A percentile compares a stretch with the other conserved stretches of the same genome.
Conservation (phyloP, 2,329 filamentous ascomycete genomes). For the Claviceps digitariae region DNA sequence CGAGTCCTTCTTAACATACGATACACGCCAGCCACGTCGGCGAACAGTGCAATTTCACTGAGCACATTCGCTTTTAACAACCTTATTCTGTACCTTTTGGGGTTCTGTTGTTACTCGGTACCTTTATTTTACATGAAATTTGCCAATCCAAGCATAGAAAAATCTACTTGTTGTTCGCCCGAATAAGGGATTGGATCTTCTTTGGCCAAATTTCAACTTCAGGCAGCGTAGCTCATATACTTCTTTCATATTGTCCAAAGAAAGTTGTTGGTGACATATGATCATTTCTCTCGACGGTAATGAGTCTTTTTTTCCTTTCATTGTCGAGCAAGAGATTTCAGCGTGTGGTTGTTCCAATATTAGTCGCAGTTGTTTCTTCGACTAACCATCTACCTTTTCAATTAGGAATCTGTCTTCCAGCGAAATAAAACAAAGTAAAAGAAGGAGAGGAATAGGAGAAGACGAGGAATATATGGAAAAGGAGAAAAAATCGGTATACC, state of each 20-base stretch:
- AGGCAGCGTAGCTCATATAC: background rate
- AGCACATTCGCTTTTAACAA: background rate
- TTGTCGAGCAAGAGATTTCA: background rate
- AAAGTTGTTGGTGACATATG: background rate
- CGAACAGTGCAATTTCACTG: background rate
- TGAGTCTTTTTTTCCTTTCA: background rate
- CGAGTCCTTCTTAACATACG: constrained; percentile 3
- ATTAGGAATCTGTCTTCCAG: background rate
- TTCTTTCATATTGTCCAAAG: background rate
- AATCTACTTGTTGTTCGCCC: background rate
- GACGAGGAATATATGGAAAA: background rate
- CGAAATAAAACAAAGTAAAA: background rate
- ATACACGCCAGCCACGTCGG: constrained; percentile 3
- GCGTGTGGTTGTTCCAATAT: background rate
- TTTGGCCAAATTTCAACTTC: background rate
- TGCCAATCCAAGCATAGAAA: background rate
- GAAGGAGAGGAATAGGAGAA: background rate
- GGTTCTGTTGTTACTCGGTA: constrained; percentile 1
- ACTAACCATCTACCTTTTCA: background rate
- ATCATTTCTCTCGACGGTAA: background rate
- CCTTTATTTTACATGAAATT: background rate
- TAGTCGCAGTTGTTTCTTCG: background rate
- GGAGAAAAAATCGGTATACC: background rate
- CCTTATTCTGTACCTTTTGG: background rate
- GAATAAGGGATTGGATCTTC: background rate